Base-by-base conservation (phyloP, 2,329 filamentous ascomycete genomes). In the Diplodia scrobiculata region DNA sequence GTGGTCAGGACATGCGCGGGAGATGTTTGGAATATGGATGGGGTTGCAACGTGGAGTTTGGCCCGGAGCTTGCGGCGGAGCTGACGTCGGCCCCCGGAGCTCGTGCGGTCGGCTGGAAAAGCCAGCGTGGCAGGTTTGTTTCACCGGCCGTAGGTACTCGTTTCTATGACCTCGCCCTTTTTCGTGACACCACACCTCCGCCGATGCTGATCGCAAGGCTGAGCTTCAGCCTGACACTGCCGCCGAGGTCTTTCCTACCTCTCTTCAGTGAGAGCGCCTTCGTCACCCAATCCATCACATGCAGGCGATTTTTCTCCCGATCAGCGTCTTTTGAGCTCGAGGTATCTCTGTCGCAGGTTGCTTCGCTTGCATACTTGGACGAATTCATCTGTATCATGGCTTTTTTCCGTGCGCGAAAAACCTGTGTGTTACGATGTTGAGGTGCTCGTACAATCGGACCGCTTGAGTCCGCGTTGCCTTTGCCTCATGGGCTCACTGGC, bases 21-120 rank as follows among this genome's bases (percentile, higher is more conserved):
- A 41, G 21, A n/a, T 19, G 11, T 17, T 5, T 34, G 21, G 32
- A 29, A 17, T 52, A 9, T 50, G 10, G 17, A 10, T 36, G 29
- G 11, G 58, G 45, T 19, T 63, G 60, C 60, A 63, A 63, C 60
- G 60, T 63, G 50, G 60, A 62, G 58, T 41, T 32, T 63, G 25
- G 25, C 25, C 25, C 25, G 11, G 50, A 63, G 48, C 60, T 53
- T 53, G 48, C 32, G 47, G 45, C 48, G 50, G n/a, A 63, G 60
- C 60, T 63, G 60, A 63, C 34, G 60, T 63, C 48, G 60, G 19
- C 32, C 13, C 19, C 21, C 41, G 41, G 27, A 62, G 41, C 58
- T 62, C 10, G 25, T 63, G 5, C 60, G 60, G 60, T 34, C 9
- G 47, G n/a, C 60, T 13, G 5, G 4, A 13, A 1, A n/a, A 1